Conservation (phyloP, 2,329 filamentous ascomycete genomes). For the Coniella lustricola region DNA sequence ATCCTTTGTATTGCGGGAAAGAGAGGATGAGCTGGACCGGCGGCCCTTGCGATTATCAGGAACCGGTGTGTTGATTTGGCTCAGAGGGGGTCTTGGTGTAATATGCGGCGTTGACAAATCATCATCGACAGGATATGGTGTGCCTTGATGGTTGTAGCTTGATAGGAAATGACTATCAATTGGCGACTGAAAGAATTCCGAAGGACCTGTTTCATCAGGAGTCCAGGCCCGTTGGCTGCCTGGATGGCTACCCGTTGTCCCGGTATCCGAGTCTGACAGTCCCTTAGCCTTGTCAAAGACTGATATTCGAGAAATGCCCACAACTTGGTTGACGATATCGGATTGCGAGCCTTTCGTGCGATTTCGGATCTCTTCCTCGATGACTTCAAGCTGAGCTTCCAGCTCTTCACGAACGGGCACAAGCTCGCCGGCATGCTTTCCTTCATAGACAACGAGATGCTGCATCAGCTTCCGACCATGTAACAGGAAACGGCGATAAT, state of each 20-base stretch:
- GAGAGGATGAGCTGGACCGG: background rate
- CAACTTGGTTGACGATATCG: conserved; percentile 29
- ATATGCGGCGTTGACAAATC: conserved; percentile 24
- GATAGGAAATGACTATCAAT: conserved; percentile 20
- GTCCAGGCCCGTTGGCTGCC: conserved; percentile 20
- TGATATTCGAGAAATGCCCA: conserved; percentile 30
- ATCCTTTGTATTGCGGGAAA: conserved; percentile 4
- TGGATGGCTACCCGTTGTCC: conserved; percentile 32
- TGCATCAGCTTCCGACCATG: conserved; percentile 41
- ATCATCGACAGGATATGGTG: conserved; percentile 26
- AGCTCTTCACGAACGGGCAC: conserved; percentile 29
- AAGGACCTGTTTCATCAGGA: conserved; percentile 22
- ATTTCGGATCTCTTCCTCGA: conserved; percentile 35
- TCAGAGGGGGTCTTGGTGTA: conserved; percentile 3
- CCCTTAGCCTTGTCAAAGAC: conserved; percentile 46
- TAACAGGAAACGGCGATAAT: conserved; percentile 45
- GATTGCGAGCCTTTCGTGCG: conserved; percentile 34
- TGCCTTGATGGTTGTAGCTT: conserved; percentile 29
- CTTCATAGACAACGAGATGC: conserved; percentile 35
- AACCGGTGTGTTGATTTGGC: conserved; percentile 9
- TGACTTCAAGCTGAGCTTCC: conserved; percentile 28
- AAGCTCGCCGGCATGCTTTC: conserved; percentile 22
- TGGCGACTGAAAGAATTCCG: conserved; percentile 25
- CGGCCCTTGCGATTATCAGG: conserved; percentile 16
- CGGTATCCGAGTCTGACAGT: conserved; percentile 39